Percentiles rank a stretch among this genome's conserved stretches.
Conservation (phyloP, 768 basidiomycete genomes). For the Lactarius trivialis region DNA sequence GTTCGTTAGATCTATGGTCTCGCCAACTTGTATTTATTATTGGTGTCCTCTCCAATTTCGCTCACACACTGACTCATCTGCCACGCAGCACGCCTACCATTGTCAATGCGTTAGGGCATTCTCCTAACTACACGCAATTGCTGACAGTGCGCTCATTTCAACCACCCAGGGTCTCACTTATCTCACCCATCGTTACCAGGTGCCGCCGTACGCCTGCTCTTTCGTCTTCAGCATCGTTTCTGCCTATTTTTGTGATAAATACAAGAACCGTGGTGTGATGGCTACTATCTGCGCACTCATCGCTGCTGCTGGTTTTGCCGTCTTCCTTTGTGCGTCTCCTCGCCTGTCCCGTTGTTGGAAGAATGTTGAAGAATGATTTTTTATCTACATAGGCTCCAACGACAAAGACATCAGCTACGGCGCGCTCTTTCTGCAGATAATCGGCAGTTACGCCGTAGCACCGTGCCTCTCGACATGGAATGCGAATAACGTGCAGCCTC, state of each 20-base stretch:
- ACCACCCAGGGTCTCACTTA: neutral
- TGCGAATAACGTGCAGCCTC: conserved; percentile 31
- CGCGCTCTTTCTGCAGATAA: conserved; percentile 29
- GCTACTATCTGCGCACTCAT: conserved; percentile 12
- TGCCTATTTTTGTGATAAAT: conserved; percentile 21
- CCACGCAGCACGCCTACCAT: conserved; percentile 27
- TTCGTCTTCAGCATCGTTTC: conserved; percentile 23
- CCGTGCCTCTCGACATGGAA: conserved; percentile 27
- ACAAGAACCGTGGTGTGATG: conserved; percentile 21
- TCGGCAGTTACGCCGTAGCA: conserved; percentile 27
- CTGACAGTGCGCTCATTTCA: conserved; percentile 22
- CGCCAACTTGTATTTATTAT: conserved; percentile 24
- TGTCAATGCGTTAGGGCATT: conserved; percentile 29
- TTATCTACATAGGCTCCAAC: conserved; percentile 14
- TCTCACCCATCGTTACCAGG: conserved; percentile 10
- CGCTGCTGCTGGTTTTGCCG: conserved; percentile 16
- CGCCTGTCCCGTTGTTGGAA: neutral
- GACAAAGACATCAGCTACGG: conserved; percentile 25
- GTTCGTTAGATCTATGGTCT: conserved; percentile 24
- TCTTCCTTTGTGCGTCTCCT: conserved; percentile 20
- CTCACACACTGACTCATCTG: neutral
- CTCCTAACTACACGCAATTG: conserved; percentile 27
- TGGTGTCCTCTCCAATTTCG: neutral
- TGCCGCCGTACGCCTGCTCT: conserved; percentile 30
- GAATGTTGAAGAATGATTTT: neutral